phyloP scores from a whole-genome alignment of 2,329 filamentous ascomycete species.

The Aaosphaeria pasadenensis region DNA sequence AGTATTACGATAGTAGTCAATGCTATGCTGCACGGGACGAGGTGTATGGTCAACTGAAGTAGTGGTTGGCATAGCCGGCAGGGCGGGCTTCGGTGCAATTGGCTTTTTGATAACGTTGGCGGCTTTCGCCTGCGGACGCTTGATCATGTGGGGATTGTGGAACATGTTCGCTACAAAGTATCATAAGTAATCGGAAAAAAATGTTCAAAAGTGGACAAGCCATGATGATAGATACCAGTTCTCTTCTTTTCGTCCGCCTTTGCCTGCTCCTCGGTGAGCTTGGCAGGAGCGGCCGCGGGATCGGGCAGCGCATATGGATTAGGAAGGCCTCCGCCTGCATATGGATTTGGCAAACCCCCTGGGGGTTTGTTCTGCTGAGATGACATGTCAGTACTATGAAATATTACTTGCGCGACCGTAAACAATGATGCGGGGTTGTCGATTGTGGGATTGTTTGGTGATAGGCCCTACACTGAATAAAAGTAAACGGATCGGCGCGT shows the following conservation, averaged over 20 bases:
- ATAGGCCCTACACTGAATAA: too few species aligned
- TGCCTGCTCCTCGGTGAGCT: conserved; percentile 26
- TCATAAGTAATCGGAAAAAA: conserved; percentile 23
- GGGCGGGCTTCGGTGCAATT: conserved; percentile 11
- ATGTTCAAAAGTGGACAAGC: conserved; percentile 12
- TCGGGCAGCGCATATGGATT: conserved; percentile 27
- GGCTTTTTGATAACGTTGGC: conserved; percentile 19
- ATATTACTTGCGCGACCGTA: too few species aligned
- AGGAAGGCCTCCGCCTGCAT: conserved; percentile 11
- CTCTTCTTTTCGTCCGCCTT: conserved; percentile 31
- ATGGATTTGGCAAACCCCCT: conserved; percentile 20
- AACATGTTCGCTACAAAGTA: conserved; percentile 20
- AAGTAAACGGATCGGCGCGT: too few species aligned
- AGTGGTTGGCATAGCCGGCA: conserved; percentile 12
- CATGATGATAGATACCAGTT: conserved; percentile 30
- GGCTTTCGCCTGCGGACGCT: conserved; percentile 29
- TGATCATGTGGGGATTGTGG: conserved; percentile 31
- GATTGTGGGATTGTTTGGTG: too few species aligned
- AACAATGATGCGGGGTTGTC: too few species aligned
- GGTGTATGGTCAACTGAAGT: not conserved
- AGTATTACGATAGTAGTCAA: conserved; percentile 63
- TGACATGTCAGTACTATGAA: not conserved
- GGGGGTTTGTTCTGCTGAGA: conserved; percentile 14
- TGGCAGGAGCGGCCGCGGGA: conserved; percentile 24
- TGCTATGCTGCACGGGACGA: conserved; percentile 7